phyloP scores from a whole-genome alignment of 1,284 basidiomycete species.

The Tylopilus sp. region DNA sequence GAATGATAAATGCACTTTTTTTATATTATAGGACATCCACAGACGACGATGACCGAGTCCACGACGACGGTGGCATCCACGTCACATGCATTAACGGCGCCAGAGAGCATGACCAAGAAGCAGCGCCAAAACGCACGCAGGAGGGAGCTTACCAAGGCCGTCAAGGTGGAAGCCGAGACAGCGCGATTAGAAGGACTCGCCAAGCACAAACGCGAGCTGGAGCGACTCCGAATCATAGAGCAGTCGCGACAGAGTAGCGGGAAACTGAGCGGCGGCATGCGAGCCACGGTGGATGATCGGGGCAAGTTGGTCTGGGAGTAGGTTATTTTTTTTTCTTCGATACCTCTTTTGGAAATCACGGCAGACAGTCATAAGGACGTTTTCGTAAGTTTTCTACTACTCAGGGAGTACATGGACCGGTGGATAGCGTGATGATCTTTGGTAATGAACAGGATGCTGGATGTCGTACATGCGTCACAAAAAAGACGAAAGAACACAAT shows the following conservation, averaged over 20 bases:
- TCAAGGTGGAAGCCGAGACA: constrained; percentile 53
- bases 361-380: constrained; percentile 1
- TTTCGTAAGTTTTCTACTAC: constrained; percentile 24
- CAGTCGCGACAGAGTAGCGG: constrained; percentile 36
- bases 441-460: constrained; percentile 18
- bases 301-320: constrained; percentile 59
- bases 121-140: constrained; percentile 66
- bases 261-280: constrained; percentile 52
- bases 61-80: constrained; percentile 13
- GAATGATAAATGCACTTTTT: background rate
- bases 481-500: background rate
- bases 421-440: constrained; percentile 18
- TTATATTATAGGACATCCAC: constrained; percentile 10
- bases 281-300: constrained; percentile 44
- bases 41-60: constrained; percentile 9
- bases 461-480: constrained; percentile 23
- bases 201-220: constrained; percentile 58
- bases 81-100: constrained; percentile 28
- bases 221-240: constrained; percentile 50
- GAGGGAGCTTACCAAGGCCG: constrained; percentile 54
- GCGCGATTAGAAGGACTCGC: constrained; percentile 50
- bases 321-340: background rate
- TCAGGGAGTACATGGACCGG: constrained; percentile 6
- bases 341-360: background rate
- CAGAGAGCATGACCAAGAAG: constrained; percentile 55